These are phyloP conservation scores for Escallonia rubra DNA, from an alignment of 129 eudicot genomes.

Conservation along the genomic window DNA sequence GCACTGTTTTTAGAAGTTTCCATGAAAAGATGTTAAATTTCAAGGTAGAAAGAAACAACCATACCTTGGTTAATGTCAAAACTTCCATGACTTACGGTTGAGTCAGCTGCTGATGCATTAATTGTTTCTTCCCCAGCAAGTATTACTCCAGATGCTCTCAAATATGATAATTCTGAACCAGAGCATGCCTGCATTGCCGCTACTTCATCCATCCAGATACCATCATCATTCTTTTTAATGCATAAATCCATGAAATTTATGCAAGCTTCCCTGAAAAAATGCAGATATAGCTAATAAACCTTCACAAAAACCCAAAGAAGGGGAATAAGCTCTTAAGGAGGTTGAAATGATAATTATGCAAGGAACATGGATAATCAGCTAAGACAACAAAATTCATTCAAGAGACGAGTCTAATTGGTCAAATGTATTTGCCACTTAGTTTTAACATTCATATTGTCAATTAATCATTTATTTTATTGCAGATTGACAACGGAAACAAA, in stretches of 20 bases:
- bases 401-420: too few relatives aligned
- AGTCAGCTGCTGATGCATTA: conserved; percentile 37
- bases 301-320: not conserved
- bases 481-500: too few relatives aligned
- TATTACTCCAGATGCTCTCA: conserved; percentile 40
- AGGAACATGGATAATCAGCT: too few relatives aligned
- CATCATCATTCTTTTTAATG: conserved; percentile 59
- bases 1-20: not conserved
- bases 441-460: too few relatives aligned
- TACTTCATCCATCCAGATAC: conserved; percentile 68
- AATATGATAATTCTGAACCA: conserved; percentile 35
- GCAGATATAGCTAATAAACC: conserved; percentile 1
- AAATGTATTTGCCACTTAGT: too few relatives aligned
- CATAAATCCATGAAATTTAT: conserved; percentile 59
- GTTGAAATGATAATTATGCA: not conserved
- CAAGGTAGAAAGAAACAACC: not conserved
- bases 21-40: not conserved
- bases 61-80: conserved; percentile 33
- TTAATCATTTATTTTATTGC: too few relatives aligned
- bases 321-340: not conserved
- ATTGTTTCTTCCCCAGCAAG: conserved; percentile 37
- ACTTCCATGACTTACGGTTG: conserved; percentile 32
- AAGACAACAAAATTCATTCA: too few relatives aligned
- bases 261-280: conserved; percentile 69
- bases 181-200: conserved; percentile 74